Evolutionary conservation across 768 basidiomycete genomes (phyloP), one percentile per base, ranked within the genome.

Genomic region (Stropharia rugosoannulata): DNA sequence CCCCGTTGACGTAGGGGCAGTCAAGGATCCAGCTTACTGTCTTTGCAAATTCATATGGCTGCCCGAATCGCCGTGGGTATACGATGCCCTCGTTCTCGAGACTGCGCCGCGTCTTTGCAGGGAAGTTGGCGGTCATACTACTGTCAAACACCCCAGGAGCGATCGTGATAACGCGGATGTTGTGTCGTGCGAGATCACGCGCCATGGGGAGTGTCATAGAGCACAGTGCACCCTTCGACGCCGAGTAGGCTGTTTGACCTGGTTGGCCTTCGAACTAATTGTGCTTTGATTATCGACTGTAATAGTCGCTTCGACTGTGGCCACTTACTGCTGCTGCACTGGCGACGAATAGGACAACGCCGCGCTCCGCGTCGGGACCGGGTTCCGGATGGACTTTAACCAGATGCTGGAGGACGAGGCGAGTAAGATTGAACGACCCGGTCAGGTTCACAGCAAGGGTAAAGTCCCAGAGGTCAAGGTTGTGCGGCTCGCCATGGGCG

Each of bases 151-250:
- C 73, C 4, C 79, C 80, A 0, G 84, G 83, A 0, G 84, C 84
- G 51, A 85, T 70, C 16, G 81, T 75, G 37, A 83, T 78, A 45
- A 83, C 83, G 57, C 82, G 77, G 29, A 82, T 68, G 45, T 75
- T 79, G 58, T 82, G 74, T 11, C 78, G 72, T 2, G 78, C 73
- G 11, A 86, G 73, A 62, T 86, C 84, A 49, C 84, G 75, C 3
- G 84, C 80, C 75, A 85, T 78, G 1, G 84, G 84, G 2, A 86
- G 73, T 1, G 81, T 79, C 79, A 86, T 79, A 1, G 83, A 80
- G 18, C 71, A 68, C 3, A 86, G 58, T 0, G 79, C 84, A 45
- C 83, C 84, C 65, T 86, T 86, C 1, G 75, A 73, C 2, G 81
- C 81, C 1, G 81, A 66, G 59, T 86, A 86, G 0, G 81, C 83